Percentiles rank a stretch among this genome's conserved stretches.
Conservation (phyloP, 208 protist genomes). For the Strigomonas culicis region DNA sequence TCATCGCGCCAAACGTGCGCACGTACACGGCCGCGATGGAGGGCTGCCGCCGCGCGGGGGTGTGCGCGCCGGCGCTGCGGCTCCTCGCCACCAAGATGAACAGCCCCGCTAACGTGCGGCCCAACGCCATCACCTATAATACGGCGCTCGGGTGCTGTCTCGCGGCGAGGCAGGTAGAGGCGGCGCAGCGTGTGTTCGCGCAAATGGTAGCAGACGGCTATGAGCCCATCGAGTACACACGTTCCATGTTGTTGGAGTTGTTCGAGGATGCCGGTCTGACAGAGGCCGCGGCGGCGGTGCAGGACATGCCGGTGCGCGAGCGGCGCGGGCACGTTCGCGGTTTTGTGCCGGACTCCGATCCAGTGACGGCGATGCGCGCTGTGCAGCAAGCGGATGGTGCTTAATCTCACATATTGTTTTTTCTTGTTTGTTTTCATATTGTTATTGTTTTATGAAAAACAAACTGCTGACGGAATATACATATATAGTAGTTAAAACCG, state of each 20-base stretch:
- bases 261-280: constrained; percentile 35
- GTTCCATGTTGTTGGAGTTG: constrained; percentile 35
- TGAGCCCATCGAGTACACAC: constrained; percentile 67
- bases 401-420: too few species aligned
- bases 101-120: constrained; percentile 45
- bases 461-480: too few species aligned
- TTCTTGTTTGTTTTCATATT: too few species aligned
- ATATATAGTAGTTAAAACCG: too few species aligned
- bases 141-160: constrained; percentile 69
- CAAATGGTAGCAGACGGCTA: constrained; percentile 79
- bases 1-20: constrained; percentile 79
- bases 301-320: constrained; percentile 56
- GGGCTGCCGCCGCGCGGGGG: constrained; percentile 68
- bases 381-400: not conserved
- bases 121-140: constrained; percentile 88
- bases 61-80: constrained; percentile 55
- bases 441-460: too few species aligned
- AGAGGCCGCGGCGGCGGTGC: constrained; percentile 51
- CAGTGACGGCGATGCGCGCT: constrained; percentile 56
- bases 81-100: constrained; percentile 57
- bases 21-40: constrained; percentile 91
- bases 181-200: constrained; percentile 70
- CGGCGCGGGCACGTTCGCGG: constrained; percentile 28
- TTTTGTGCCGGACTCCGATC: constrained; percentile 73
- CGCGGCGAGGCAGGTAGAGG: constrained; percentile 35